These are phyloP conservation scores for Mallotus nudiflorus DNA, from an alignment of 345 rosid genomes.

Conservation along the genomic window DNA sequence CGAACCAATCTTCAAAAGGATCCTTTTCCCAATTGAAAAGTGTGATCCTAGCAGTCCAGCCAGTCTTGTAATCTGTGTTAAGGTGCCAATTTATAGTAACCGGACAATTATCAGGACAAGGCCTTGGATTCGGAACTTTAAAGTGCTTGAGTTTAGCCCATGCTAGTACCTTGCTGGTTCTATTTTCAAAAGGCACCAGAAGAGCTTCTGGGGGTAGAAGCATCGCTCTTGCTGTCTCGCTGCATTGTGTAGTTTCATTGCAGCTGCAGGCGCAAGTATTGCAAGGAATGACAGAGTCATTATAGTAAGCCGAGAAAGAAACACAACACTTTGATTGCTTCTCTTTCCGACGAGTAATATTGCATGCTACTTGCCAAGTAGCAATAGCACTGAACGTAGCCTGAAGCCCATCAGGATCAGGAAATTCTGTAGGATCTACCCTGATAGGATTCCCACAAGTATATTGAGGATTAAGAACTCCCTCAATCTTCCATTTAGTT, in stretches of 20 bases:
- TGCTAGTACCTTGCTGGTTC: constrained; percentile 68
- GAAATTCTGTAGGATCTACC: constrained; percentile 70
- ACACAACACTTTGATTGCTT: constrained; percentile 72
- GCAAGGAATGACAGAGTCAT: constrained; percentile 75
- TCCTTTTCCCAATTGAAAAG: constrained; percentile 73
- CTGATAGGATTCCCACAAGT: constrained; percentile 74
- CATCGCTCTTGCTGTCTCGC: constrained; percentile 49
- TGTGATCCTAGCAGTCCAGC: constrained; percentile 86
- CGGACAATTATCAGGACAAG: constrained; percentile 94
- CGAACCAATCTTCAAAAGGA: constrained; percentile 71
- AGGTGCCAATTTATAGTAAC: constrained; percentile 94
- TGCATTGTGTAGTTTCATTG: constrained; percentile 34
- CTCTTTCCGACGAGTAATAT: constrained; percentile 65
- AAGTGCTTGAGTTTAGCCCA: constrained; percentile 64
- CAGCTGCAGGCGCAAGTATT: constrained; percentile 94
- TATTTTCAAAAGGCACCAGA: constrained; percentile 69
- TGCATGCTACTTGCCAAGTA: constrained; percentile 82
- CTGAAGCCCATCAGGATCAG: constrained; percentile 66
- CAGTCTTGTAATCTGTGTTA: constrained; percentile 57
- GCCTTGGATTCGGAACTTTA: constrained; percentile 55
- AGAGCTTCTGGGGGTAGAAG: constrained; percentile 78
- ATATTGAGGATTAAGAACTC: constrained; percentile 62
- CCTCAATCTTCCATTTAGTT: constrained; percentile 64
- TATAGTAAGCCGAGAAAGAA: constrained; percentile 92
- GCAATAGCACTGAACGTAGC: constrained; percentile 51